These are phyloP conservation scores for Oryza officinalis DNA, from an alignment of 176 grass and related monocot genomes.

Conservation along the genomic window DNA sequence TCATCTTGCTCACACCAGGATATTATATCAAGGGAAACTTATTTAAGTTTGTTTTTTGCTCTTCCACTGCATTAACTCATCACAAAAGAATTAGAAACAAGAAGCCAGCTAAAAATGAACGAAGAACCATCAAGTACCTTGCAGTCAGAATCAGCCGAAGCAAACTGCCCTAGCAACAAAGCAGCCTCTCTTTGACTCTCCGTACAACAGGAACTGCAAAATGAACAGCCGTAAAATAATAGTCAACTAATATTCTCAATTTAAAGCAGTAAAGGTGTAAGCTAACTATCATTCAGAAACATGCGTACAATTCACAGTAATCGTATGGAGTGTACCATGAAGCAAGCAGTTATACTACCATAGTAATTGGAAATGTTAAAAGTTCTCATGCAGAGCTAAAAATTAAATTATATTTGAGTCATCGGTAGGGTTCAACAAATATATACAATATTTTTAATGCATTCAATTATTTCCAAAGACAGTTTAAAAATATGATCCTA, in stretches of 20 bases:
- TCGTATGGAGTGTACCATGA: conserved; percentile 1
- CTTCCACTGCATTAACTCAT: not conserved
- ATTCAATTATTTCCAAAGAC: conserved; percentile 43
- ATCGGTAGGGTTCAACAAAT: conserved; percentile 18
- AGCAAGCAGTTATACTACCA: not conserved
- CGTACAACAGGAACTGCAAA: conserved; percentile 85
- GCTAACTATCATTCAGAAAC: conserved; percentile 27
- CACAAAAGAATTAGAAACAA: conserved; percentile 18
- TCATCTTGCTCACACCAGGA: not conserved
- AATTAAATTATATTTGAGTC: not conserved
- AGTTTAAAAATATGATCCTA: conserved; percentile 40
- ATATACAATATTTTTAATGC: conserved; percentile 9
- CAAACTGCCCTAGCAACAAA: conserved; percentile 96
- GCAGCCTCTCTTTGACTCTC: conserved; percentile 99
- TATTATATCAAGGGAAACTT: not conserved
- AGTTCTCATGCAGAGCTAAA: not conserved
- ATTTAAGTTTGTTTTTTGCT: conserved; percentile 14
- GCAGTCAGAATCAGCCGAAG: conserved; percentile 96
- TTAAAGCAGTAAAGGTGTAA: conserved; percentile 19
- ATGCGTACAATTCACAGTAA: conserved; percentile 20
- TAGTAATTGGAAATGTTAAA: conserved; percentile 2
- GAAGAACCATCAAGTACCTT: conserved; percentile 60
- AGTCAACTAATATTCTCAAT: conserved; percentile 17
- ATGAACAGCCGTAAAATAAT: not conserved
- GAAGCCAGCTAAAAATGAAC: conserved; percentile 3